Evolutionary conservation across 495 filamentous ascomycete genomes (phyloP).

Genomic region (Penicillium argentinense): DNA sequence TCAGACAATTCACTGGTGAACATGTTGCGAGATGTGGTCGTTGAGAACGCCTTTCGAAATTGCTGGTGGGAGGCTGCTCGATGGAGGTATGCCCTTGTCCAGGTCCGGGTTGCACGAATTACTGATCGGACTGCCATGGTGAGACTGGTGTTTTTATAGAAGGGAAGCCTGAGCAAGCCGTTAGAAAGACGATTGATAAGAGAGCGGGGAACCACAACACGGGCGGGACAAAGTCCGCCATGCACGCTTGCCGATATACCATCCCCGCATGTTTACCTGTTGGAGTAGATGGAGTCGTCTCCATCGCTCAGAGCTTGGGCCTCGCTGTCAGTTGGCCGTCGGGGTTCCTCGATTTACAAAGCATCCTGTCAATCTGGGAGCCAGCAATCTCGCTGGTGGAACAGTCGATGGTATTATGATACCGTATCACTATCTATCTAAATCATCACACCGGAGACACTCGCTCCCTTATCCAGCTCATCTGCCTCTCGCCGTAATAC

Average conservation of each 20-base stretch:
- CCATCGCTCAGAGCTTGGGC: slow-evolving; percentile 2
- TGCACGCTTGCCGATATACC: slow-evolving; percentile 7
- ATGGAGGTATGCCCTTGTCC: neutral
- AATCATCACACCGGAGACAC: slow-evolving; percentile 29
- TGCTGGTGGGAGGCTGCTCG: neutral
- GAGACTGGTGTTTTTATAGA: slow-evolving; percentile 7
- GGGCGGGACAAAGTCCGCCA: slow-evolving; percentile 15
- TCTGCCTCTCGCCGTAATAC: slow-evolving; percentile 58
- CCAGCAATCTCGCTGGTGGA: too few species aligned
- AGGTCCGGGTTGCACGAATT: slow-evolving; percentile 4
- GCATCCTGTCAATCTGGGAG: neutral
- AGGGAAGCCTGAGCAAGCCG: neutral
- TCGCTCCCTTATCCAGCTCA: slow-evolving; percentile 46
- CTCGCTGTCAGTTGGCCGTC: neutral
- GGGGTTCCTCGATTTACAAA: neutral
- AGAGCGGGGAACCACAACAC: slow-evolving; percentile 15
- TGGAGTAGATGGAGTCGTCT: slow-evolving; percentile 7
- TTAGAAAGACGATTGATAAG: slow-evolving; percentile 16
- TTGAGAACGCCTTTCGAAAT: slow-evolving; percentile 21
- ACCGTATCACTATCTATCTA: slow-evolving; percentile 10
- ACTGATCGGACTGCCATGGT: slow-evolving; percentile 2
- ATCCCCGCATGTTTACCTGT: slow-evolving; percentile 1
- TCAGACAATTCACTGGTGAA: slow-evolving; percentile 42
- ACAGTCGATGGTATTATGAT: too few species aligned
- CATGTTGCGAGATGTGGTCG: slow-evolving; percentile 32